Conservation (phyloP, 2,329 filamentous ascomycete species). For the Pseudogymnoascus sp. region DNA sequence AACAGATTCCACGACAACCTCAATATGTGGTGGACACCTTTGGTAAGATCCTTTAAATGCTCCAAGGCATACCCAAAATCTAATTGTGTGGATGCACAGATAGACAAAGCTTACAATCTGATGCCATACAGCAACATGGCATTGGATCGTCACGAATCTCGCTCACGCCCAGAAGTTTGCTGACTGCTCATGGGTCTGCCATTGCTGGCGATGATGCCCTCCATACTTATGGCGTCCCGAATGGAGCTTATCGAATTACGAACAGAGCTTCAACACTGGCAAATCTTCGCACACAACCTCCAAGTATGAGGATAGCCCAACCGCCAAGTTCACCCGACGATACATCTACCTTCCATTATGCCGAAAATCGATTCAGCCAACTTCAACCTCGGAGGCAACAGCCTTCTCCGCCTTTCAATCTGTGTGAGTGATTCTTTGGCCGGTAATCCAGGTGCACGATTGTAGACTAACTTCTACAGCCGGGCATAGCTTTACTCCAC, state of each 20-base stretch:
- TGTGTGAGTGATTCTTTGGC: conserved; percentile 19
- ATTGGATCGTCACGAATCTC: background rate
- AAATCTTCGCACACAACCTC: conserved; percentile 4
- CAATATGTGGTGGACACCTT: background rate
- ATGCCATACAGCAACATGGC: background rate
- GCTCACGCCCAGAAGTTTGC: background rate
- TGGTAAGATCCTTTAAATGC: background rate
- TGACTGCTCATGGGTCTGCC: background rate
- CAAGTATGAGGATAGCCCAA: background rate
- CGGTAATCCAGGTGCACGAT: background rate
- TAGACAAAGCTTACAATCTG: background rate
- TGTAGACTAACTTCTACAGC: background rate
- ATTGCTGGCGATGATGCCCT: background rate
- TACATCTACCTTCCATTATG: conserved; percentile 15
- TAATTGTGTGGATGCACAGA: background rate
- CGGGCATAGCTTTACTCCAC: background rate
- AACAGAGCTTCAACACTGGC: conserved; percentile 1
- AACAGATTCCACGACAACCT: background rate
- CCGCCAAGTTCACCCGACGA: background rate
- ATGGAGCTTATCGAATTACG: background rate
- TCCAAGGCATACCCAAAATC: background rate
- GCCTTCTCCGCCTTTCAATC: conserved; percentile 23
- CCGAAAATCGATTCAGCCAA: conserved; percentile 15
- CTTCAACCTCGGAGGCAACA: conserved; percentile 23
- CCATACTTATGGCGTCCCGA: background rate